Conservation (phyloP, 257 asterid genomes). For the Cynanchum wilfordii region DNA sequence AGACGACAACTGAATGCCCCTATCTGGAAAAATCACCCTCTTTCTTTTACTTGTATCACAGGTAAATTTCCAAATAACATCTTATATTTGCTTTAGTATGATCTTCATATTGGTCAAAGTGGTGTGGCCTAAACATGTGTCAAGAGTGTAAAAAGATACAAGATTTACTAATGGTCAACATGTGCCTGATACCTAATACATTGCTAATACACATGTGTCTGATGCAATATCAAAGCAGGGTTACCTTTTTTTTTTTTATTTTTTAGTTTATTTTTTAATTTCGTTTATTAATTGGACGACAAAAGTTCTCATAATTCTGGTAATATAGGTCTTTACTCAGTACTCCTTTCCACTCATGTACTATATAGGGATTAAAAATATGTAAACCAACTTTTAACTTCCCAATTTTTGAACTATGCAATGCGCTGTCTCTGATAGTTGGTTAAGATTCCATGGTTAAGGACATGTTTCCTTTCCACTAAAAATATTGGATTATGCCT, state of each 20-base stretch:
- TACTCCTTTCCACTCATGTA: background rate
- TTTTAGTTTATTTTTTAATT: background rate
- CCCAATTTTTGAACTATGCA: background rate
- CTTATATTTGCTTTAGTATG: background rate
- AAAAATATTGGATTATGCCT: background rate
- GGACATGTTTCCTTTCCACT: background rate
- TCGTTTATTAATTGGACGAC: background rate
- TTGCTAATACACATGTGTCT: background rate
- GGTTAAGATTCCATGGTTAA: background rate
- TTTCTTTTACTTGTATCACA: constrained; percentile 87
- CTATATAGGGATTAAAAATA: background rate
- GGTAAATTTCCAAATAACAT: constrained; percentile 34
- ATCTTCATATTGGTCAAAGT: background rate
- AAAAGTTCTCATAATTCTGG: background rate
- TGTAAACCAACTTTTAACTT: background rate
- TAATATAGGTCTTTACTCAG: background rate
- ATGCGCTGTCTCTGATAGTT: background rate
- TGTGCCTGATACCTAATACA: background rate
- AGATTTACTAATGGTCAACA: background rate
- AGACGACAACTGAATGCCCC: constrained; percentile 92
- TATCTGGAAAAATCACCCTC: constrained; percentile 74
- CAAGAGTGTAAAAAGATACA: background rate
- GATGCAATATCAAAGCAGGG: background rate
- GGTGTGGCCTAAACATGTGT: background rate
- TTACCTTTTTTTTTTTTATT: background rate